Evolutionary conservation across 495 filamentous ascomycete species (phyloP), one percentile per base, ranked within the genome.

Genomic region (Neurospora sp.): DNA sequence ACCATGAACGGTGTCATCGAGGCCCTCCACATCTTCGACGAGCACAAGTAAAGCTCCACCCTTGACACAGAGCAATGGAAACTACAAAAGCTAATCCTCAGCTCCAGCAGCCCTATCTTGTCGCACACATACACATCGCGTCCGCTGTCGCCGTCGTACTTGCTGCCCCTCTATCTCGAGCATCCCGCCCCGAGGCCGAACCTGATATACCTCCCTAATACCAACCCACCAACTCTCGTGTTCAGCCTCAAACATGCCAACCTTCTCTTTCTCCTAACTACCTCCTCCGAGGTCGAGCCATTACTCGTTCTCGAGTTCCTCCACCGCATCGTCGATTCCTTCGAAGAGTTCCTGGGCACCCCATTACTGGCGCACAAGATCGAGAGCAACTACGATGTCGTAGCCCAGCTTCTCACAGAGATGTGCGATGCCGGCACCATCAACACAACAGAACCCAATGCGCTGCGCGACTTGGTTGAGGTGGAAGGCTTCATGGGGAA

Each of bases 221-320:
- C 91, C 34, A 90, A 88, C 66, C 96, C 96, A 4, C 90, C 96
- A n/a, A 95, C 93, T 0, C 89, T 97, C 0, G 87, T 98, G 37
- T 97, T 96, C 85, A 96, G 91, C 73, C 89, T 96, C 62, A 83
- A 86, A 13, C 93, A 99, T 84, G 92, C 92, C 45, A 94, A 93
- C 79, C 86, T 98, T 21, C 88, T 97, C 59, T 94, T 97, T 76
- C 87, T 99, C 43, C 90, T 93, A 8, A 92, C 97, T 0, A 87
- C 87, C 37, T 94, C 94, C 37, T 85, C 89, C 66, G 95, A 98
- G 73, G 90, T 91, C 73, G 96, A 98, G 79, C 93, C 96, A 28
- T 88, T 99, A n/a, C 88, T 98, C n/a, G 91, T 92, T 31, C 88
- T 98, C 71, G 96, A 98, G 82, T 98, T 98, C 84, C 86, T 99